Evolutionary conservation across 345 rosid species (phyloP).

Genomic region (Punica granatum): DNA sequence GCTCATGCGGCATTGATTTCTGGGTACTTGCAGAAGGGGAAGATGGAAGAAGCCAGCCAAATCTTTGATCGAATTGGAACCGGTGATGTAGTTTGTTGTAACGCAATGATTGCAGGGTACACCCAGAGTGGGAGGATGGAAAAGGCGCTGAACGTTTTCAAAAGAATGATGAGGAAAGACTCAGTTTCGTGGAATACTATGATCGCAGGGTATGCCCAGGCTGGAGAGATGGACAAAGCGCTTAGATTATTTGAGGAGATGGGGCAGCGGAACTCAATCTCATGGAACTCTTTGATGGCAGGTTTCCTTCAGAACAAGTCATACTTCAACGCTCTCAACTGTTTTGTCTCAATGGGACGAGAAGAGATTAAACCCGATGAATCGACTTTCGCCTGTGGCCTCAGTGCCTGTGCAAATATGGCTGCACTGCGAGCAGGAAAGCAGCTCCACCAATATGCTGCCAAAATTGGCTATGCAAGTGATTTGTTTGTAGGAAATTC

Average conservation of each 20-base stretch:
- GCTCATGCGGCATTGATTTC: slow-evolving; percentile 33
- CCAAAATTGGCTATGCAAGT: slow-evolving; percentile 8
- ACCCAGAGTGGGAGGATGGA: slow-evolving; percentile 26
- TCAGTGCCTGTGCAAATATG: slow-evolving; percentile 31
- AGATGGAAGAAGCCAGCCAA: slow-evolving; percentile 24
- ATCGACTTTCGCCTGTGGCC: slow-evolving; percentile 20
- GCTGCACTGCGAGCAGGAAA: slow-evolving; percentile 27
- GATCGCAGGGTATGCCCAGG: slow-evolving; percentile 34
- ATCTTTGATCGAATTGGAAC: slow-evolving; percentile 21
- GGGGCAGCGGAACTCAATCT: slow-evolving; percentile 24
- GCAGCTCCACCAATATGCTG: slow-evolving; percentile 30
- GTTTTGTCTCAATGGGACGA: slow-evolving; percentile 18
- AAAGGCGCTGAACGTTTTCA: slow-evolving; percentile 22
- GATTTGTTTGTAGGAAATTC: slow-evolving; percentile 20
- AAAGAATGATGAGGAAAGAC: slow-evolving; percentile 31
- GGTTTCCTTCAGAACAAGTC: slow-evolving; percentile 28
- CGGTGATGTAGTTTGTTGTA: slow-evolving; percentile 30
- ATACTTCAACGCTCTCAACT: slow-evolving; percentile 17
- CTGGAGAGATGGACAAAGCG: slow-evolving; percentile 22
- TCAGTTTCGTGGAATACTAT: slow-evolving; percentile 38
- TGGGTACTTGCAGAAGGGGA: slow-evolving; percentile 24
- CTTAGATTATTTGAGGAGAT: slow-evolving; percentile 21
- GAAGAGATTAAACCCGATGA: slow-evolving; percentile 23
- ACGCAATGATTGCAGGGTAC: slow-evolving; percentile 32
- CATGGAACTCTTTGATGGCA: slow-evolving; percentile 35